Base-by-base conservation (phyloP, 2,329 filamentous ascomycete species). In the Fusarium sororula region DNA sequence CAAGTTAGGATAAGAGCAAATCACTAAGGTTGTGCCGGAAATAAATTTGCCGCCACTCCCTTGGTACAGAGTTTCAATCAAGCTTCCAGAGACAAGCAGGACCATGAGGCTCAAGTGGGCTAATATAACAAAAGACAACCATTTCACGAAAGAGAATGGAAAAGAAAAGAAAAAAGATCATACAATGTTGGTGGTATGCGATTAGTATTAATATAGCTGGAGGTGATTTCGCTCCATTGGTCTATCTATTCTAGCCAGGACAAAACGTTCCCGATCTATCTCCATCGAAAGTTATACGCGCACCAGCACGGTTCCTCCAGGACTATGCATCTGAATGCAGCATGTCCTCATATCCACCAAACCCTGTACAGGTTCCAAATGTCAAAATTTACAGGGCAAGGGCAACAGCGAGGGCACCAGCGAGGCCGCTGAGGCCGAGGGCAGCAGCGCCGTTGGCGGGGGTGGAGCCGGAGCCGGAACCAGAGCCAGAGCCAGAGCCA, bases 181-280 rank as follows among this genome's bases (percentile, higher is more conserved):
- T 26, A 37, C 42, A 56, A 60, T 51, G 66, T 62, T 60, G 76
- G 66, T 60, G 76, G 64, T 76, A 63, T 66, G 75, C 66, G 63
- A 78, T 78, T 78, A 78, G 62, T 70, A 78, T 78, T 78, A 78
- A 78, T 73, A 65, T 76, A 70, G 61, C 58, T 55, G 71, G 77
- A 77, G 51, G 73, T 68, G 56, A 48, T 60, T 32, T 53, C 30
- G 73, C 76, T 74, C 71, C 74, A 73, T 68, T 70, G 65, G 63
- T 66, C 70, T 73, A 71, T 68, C 73, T 75, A 63, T 55, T 62
- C 66, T 67, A 71, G 66, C 58, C 72, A 54, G 72, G 63, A 73
- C 60, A 42, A 68, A 48, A 26, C 37, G 48, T 59, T 61, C 72
- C 67, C 63, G 67, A 71, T 74, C 72, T 72, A 72, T 74, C 47